Evolutionary conservation across 164 flowering plant species (phyloP).

Genomic region (Piper betle): DNA sequence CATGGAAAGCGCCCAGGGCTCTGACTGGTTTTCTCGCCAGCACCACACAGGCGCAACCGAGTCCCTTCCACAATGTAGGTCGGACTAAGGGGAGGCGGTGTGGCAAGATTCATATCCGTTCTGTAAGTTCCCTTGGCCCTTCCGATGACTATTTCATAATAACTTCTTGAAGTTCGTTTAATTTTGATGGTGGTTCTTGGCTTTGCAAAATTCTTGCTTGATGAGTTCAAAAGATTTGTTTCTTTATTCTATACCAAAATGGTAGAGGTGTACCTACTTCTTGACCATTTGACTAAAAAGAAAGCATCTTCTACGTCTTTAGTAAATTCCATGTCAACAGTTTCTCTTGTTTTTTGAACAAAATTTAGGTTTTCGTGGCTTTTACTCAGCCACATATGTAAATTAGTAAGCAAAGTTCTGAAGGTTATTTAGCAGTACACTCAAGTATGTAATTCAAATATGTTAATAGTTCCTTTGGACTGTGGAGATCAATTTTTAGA

Average conservation of each 20-base stretch:
- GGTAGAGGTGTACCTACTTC: no score
- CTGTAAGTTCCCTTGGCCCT: constrained; percentile 20
- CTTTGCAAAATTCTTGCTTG: background rate
- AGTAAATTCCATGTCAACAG: background rate
- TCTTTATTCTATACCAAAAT: no score
- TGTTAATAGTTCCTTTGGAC: background rate
- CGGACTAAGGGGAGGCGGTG: constrained; percentile 8
- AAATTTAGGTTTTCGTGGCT: no score
- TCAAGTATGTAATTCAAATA: background rate
- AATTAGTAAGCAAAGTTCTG: background rate
- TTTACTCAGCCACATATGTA: no score
- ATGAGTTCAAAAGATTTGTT: background rate
- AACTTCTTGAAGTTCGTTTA: background rate
- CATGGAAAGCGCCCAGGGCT: constrained; percentile 91
- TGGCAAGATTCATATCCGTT: constrained; percentile 21
- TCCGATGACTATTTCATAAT: background rate
- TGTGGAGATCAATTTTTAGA: background rate
- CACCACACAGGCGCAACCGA: constrained; percentile 46
- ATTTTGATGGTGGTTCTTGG: background rate
- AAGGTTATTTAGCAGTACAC: no score
- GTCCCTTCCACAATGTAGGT: constrained; percentile 12
- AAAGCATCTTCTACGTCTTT: background rate
- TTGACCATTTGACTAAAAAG: background rate
- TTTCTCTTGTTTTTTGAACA: background rate
- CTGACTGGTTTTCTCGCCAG: constrained; percentile 80